phyloP scores from a whole-genome alignment of 2,329 filamentous ascomycete genomes.

The Ophiostoma ips region DNA sequence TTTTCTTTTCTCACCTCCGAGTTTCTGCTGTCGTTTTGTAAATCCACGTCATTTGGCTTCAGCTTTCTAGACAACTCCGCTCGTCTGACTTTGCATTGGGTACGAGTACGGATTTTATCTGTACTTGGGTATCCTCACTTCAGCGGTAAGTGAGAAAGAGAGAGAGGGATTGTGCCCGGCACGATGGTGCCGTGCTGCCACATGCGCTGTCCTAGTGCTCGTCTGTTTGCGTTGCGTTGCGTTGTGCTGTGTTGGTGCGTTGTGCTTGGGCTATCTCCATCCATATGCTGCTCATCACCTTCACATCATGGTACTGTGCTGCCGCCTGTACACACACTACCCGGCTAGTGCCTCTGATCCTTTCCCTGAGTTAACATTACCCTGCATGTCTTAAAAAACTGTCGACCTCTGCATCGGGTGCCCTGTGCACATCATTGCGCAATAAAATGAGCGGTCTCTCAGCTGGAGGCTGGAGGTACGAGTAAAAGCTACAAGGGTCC shows the following conservation, averaged over 20 bases:
- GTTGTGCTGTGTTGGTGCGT: not conserved
- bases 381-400: not conserved
- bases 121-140: no score
- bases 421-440: not conserved
- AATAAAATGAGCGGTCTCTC: not conserved
- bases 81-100: no score
- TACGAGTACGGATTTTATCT: no score
- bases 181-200: no score
- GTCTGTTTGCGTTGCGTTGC: not conserved
- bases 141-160: no score
- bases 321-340: not conserved
- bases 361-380: not conserved
- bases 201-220: not conserved
- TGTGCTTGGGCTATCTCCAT: not conserved
- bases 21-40: no score
- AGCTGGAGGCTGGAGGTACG: not conserved
- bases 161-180: no score
- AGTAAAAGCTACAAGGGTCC: not conserved
- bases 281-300: not conserved
- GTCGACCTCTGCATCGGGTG: not conserved
- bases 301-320: not conserved
- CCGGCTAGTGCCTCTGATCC: not conserved
- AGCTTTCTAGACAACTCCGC: no score
- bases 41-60: no score
- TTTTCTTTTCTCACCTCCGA: no score